Conservation (phyloP, 2,329 filamentous ascomycete genomes). For the Neopestalotiopsis rosae region DNA sequence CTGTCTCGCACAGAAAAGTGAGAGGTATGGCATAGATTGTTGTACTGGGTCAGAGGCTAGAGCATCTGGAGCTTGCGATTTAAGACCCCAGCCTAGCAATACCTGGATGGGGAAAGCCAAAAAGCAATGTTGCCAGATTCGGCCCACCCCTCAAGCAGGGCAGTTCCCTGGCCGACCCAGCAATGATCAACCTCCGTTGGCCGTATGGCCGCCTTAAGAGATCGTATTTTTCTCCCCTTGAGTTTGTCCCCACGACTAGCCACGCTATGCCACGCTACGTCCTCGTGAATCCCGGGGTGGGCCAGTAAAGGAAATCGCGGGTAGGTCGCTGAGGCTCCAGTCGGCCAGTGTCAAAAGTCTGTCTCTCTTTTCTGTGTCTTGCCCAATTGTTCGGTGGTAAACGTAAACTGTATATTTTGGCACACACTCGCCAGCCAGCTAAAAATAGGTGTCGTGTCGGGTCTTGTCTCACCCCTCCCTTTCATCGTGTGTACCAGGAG, state of each 20-base stretch:
- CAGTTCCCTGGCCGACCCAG: conserved; percentile 17
- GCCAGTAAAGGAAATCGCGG: neutral
- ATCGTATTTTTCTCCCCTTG: conserved; percentile 4
- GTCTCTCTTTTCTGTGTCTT: too few species aligned
- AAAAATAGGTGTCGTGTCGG: neutral
- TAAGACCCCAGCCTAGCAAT: conserved; percentile 1
- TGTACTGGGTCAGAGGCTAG: neutral
- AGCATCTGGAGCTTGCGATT: neutral
- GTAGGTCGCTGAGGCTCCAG: neutral
- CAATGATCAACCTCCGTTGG: conserved; percentile 18
- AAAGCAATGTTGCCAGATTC: conserved; percentile 5
- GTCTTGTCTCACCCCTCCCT: neutral
- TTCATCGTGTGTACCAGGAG: neutral
- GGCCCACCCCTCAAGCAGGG: conserved; percentile 7
- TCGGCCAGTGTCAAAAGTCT: too few species aligned
- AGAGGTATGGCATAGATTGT: neutral
- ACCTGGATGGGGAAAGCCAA: neutral
- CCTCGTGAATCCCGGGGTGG: neutral
- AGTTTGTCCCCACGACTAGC: too few species aligned
- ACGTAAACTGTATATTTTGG: too few species aligned
- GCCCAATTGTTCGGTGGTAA: too few species aligned
- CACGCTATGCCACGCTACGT: too few species aligned
- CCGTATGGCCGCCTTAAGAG: neutral
- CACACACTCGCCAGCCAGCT: neutral
- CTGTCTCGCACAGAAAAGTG: neutral